phyloP scores from a whole-genome alignment of 2,329 filamentous ascomycete genomes.

The Aspergillus luchuensis region DNA sequence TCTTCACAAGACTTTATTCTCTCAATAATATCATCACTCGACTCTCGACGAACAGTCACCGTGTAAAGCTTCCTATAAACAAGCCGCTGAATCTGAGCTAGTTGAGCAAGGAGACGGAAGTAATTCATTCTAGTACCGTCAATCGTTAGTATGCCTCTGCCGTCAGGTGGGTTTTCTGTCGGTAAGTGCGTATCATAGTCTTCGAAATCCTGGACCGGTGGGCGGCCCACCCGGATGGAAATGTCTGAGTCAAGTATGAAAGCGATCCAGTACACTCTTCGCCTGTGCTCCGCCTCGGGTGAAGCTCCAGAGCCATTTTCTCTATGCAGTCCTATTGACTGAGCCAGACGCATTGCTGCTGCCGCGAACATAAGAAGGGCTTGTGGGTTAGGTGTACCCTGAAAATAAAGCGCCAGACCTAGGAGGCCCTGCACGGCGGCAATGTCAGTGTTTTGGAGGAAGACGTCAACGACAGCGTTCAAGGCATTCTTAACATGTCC shows the following conservation, averaged over 20 bases:
- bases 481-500: conserved; percentile 24
- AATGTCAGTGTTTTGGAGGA: conserved; percentile 21
- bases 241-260: conserved; percentile 30
- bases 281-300: conserved; percentile 19
- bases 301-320: conserved; percentile 12
- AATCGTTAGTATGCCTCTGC: conserved; percentile 13
- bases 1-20: conserved; percentile 16
- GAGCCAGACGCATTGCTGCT: conserved; percentile 24
- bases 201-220: conserved; percentile 19
- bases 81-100: conserved; percentile 20
- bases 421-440: conserved; percentile 23
- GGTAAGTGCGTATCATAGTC: conserved; percentile 23
- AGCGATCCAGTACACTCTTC: conserved; percentile 25
- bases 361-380: conserved; percentile 26
- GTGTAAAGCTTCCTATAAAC: conserved; percentile 18
- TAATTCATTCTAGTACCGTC: conserved; percentile 15
- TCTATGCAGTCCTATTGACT: conserved; percentile 27
- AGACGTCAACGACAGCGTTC: conserved; percentile 22
- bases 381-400: conserved; percentile 27
- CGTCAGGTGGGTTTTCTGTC: conserved; percentile 10
- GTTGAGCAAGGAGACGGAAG: conserved; percentile 17
- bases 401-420: conserved; percentile 25
- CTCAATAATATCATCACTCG: conserved; percentile 1
- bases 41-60: background rate
- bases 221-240: conserved; percentile 22